Percentiles rank a stretch among this genome's conserved stretches.
phyloP scores from a whole-genome alignment of 2,329 filamentous ascomycete species.

The Thermomyces lanuginosus region DNA sequence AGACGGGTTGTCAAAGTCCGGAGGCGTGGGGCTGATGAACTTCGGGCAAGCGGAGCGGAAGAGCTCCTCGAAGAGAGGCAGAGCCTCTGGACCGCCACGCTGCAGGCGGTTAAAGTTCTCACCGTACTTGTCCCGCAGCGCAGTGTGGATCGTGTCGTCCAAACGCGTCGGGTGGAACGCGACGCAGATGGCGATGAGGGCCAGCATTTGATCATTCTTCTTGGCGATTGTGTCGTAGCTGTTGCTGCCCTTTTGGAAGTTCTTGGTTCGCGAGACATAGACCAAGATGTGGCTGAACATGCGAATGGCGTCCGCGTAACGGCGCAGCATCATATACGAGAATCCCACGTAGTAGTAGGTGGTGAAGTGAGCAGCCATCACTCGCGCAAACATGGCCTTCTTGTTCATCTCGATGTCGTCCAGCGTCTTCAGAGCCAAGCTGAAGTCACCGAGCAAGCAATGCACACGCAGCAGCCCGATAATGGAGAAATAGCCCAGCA shows the following conservation, averaged over 20 bases:
- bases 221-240: conserved; percentile 97
- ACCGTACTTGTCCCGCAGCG: conserved; percentile 95
- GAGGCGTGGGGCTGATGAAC: conserved; percentile 94
- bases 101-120: conserved; percentile 96
- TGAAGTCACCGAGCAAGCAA: conserved; percentile 93
- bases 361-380: conserved; percentile 98
- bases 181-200: conserved; percentile 94
- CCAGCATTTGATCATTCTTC: conserved; percentile 99
- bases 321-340: conserved; percentile 99
- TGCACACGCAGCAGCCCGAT: conserved; percentile 92
- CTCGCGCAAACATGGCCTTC: conserved; percentile 98
- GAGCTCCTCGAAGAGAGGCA: conserved; percentile 94
- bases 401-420: conserved; percentile 99
- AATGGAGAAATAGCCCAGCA: conserved; percentile 99
- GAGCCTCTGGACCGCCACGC: conserved; percentile 83
- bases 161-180: conserved; percentile 93
- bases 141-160: conserved; percentile 97
- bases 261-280: conserved; percentile 97
- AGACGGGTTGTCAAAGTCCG: conserved; percentile 93
- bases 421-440: conserved; percentile 91
- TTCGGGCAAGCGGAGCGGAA: conserved; percentile 97
- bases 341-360: conserved; percentile 99
- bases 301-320: conserved; percentile 96
- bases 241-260: conserved; percentile 90
- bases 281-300: conserved; percentile 99